Conservation (phyloP, 148 eudicot genomes). For the Vaccinium corymbosum region DNA sequence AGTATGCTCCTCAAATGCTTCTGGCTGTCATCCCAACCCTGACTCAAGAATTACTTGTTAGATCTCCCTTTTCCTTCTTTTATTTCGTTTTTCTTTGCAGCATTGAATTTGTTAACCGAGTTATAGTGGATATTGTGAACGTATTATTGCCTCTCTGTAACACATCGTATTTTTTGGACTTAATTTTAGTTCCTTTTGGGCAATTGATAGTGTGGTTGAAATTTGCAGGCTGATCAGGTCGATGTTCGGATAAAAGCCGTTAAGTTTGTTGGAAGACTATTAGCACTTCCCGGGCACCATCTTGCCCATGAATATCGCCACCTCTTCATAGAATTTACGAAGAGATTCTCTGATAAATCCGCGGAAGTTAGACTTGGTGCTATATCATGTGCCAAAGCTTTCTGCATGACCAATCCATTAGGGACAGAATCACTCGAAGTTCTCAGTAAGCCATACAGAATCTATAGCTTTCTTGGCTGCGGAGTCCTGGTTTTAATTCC, state of each 20-base stretch:
- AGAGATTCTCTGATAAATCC: constrained; percentile 86
- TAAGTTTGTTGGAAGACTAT: constrained; percentile 62
- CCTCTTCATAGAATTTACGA: constrained; percentile 62
- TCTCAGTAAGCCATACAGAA: constrained; percentile 50
- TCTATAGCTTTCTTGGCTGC: not conserved
- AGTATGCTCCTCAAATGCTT: constrained; percentile 63
- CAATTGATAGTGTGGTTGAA: constrained; percentile 19
- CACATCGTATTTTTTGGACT: not conserved
- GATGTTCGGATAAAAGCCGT: constrained; percentile 88
- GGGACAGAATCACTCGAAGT: constrained; percentile 52
- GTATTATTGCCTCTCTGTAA: not conserved
- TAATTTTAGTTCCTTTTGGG: not conserved
- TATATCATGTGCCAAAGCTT: constrained; percentile 54
- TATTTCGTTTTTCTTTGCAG: not conserved
- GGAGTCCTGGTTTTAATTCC: not conserved
- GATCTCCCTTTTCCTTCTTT: constrained; percentile 8
- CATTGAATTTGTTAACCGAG: not conserved
- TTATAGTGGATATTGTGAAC: not conserved
- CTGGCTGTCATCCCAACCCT: constrained; percentile 66
- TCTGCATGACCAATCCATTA: constrained; percentile 51
- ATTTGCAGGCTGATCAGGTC: constrained; percentile 86
- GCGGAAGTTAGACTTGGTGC: constrained; percentile 79
- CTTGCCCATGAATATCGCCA: constrained; percentile 49
- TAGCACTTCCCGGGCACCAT: constrained; percentile 45
- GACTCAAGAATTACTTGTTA: constrained; percentile 67